A percentile compares a stretch with the other conserved stretches of the same genome.
phyloP scores from a whole-genome alignment of 306 rosid genomes.

The Trifolium fragiferum region DNA sequence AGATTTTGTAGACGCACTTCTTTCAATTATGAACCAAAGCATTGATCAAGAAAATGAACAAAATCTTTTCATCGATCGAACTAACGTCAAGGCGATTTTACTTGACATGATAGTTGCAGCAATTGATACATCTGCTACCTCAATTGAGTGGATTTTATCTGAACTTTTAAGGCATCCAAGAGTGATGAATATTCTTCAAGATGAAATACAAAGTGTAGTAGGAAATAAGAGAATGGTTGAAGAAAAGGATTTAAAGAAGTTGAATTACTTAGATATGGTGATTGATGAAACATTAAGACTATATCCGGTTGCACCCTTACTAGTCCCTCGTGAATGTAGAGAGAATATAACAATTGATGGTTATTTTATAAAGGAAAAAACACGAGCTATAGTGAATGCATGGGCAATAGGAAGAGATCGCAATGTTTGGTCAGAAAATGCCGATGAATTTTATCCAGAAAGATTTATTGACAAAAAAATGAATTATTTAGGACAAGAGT shows the following conservation, averaged over 20 bases:
- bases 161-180: neutral
- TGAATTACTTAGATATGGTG: constrained; percentile 14
- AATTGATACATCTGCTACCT: neutral
- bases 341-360: neutral
- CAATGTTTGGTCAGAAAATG: neutral
- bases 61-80: neutral
- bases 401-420: neutral
- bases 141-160: neutral
- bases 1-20: neutral
- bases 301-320: constrained; percentile 32
- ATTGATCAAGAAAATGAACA: neutral
- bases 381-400: neutral
- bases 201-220: neutral
- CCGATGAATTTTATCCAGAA: neutral
- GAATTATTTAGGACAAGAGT: neutral
- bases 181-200: neutral
- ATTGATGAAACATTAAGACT: constrained; percentile 45
- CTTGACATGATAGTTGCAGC: neutral
- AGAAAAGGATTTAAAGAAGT: neutral
- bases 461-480: constrained; percentile 5
- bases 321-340: constrained; percentile 29
- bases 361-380: neutral
- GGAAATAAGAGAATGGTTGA: neutral
- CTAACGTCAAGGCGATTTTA: neutral
- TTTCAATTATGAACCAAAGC: neutral